Conservation (phyloP, 257 asterid species). For the Thymus mandschuricus region DNA sequence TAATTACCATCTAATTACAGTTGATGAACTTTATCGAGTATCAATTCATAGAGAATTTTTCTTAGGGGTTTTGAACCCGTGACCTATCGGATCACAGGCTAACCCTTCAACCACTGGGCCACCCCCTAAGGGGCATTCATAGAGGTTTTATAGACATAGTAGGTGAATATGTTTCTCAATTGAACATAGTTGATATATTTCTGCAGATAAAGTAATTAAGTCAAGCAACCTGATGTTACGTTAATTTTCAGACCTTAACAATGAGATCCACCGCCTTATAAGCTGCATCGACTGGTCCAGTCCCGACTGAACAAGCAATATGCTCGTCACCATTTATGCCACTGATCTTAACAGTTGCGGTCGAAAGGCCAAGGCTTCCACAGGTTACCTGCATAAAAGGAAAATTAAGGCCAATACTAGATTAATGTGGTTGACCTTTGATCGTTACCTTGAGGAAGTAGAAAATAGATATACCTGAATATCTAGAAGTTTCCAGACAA, state of each 20-base stretch:
- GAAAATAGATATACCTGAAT: slow-evolving; percentile 53
- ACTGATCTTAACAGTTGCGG: slow-evolving; percentile 77
- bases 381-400: slow-evolving; percentile 55
- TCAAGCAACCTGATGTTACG: neutral
- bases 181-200: neutral
- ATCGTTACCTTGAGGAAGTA: slow-evolving; percentile 6
- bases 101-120: too few relatives aligned
- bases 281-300: slow-evolving; percentile 94
- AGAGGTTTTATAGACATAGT: too few relatives aligned
- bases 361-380: slow-evolving; percentile 86
- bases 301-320: slow-evolving; percentile 77
- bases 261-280: slow-evolving; percentile 84
- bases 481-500: slow-evolving; percentile 71
- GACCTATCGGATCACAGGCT: too few relatives aligned
- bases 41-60: too few relatives aligned
- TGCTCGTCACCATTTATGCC: slow-evolving; percentile 58
- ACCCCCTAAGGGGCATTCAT: too few relatives aligned
- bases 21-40: too few relatives aligned
- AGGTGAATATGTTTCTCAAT: too few relatives aligned
- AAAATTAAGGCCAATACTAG: slow-evolving; percentile 12
- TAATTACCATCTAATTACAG: too few relatives aligned
- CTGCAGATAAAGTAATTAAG: neutral
- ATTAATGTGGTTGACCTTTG: neutral
- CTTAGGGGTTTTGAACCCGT: too few relatives aligned
- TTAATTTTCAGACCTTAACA: slow-evolving; percentile 58